phyloP scores from a whole-genome alignment of 31 red algal species.

The Bonnemaisonia californica region DNA sequence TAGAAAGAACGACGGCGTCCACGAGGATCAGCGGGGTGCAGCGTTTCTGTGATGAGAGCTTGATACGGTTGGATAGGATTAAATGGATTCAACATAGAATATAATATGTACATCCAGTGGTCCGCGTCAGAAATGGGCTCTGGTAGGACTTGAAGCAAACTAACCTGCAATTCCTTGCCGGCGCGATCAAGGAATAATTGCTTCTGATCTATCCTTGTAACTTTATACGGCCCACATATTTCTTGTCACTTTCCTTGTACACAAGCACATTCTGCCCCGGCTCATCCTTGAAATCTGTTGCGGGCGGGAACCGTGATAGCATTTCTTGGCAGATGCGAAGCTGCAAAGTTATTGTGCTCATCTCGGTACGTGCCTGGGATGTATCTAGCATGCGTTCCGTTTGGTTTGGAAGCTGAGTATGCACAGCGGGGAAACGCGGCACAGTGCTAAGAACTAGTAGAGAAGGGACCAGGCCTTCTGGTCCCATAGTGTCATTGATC shows the following conservation, averaged over 20 bases:
- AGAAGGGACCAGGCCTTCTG: slow-evolving; percentile 4
- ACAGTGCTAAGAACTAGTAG: slow-evolving; percentile 27
- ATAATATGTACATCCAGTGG: no score
- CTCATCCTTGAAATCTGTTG: neutral
- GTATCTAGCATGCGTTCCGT: slow-evolving; percentile 30
- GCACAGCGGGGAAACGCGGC: slow-evolving; percentile 8
- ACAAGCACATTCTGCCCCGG: neutral
- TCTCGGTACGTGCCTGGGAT: slow-evolving; percentile 17
- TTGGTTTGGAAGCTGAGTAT: slow-evolving; percentile 7
- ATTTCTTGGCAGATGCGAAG: neutral
- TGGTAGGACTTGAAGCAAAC: no score
- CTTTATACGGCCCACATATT: neutral
- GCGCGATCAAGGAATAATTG: slow-evolving; percentile 4
- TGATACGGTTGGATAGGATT: no score
- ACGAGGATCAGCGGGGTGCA: no score
- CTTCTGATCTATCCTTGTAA: neutral
- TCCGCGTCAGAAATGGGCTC: no score
- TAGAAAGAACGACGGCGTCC: no score
- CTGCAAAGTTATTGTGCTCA: slow-evolving; percentile 23
- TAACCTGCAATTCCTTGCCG: neutral
- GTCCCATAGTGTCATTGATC: slow-evolving; percentile 59
- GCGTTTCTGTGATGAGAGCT: no score
- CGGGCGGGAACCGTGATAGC: neutral
- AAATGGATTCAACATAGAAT: no score
- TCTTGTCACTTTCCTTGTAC: neutral